Evolutionary conservation across 306 rosid species (phyloP).

Genomic region (Fagus sylvatica): DNA sequence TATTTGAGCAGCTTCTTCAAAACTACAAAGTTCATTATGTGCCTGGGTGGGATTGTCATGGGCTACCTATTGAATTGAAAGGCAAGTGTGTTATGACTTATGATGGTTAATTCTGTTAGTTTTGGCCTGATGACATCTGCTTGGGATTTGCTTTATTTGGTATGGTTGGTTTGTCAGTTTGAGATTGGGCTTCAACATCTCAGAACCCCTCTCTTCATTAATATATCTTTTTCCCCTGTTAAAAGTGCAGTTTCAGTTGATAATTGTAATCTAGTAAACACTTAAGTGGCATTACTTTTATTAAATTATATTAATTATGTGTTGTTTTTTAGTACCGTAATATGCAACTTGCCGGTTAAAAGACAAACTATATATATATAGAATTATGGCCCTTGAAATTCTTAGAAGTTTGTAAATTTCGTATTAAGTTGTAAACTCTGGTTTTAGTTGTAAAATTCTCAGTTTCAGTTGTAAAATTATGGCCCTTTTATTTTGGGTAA

Average conservation of each 20-base stretch:
- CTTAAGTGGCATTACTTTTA: neutral
- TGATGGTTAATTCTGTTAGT: conserved; percentile 9
- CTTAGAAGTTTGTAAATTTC: neutral
- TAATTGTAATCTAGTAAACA: neutral
- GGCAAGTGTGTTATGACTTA: conserved; percentile 53
- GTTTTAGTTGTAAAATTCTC: neutral
- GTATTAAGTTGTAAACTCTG: neutral
- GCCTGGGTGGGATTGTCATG: conserved; percentile 99
- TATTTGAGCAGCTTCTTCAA: conserved; percentile 78
- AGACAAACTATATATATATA: neutral
- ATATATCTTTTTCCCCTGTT: neutral
- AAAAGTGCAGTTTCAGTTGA: neutral
- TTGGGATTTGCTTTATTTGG: neutral
- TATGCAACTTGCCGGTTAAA: neutral
- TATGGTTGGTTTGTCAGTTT: conserved; percentile 4
- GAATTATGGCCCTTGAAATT: neutral
- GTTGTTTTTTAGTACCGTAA: neutral
- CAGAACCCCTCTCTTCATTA: neutral
- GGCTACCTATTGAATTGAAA: conserved; percentile 96
- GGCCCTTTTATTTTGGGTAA: conserved; percentile 10
- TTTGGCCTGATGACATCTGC: neutral
- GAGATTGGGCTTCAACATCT: neutral
- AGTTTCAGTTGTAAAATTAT: too few relatives aligned
- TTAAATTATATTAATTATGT: neutral
- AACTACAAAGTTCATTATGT: conserved; percentile 84